These are phyloP conservation scores for Albizia julibrissin DNA, from an alignment of 306 rosid species.

Conservation along the genomic window DNA sequence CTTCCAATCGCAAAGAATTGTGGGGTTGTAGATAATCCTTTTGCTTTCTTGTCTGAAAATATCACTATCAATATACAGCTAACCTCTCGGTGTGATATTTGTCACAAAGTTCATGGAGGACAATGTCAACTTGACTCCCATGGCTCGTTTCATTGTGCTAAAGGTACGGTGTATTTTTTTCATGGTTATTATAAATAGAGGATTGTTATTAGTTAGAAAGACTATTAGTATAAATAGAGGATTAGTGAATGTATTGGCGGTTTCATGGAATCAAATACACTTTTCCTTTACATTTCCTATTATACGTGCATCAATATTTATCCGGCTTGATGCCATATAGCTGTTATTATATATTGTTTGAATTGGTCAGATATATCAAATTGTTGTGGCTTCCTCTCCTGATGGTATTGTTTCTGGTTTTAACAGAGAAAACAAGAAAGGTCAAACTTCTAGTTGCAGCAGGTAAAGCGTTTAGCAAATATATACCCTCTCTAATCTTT, in stretches of 20 bases:
- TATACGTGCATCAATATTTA: no score
- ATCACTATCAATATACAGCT: conserved; percentile 12
- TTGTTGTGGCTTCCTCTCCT: not conserved
- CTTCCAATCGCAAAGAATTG: conserved; percentile 14
- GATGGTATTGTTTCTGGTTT: not conserved
- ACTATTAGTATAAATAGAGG: no score
- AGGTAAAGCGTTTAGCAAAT: not conserved
- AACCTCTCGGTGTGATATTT: conserved; percentile 19
- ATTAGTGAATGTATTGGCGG: no score
- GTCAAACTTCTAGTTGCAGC: not conserved
- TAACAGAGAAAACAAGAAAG: not conserved
- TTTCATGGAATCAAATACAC: no score
- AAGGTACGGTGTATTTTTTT: conserved; percentile 1
- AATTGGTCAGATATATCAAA: not conserved
- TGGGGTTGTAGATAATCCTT: not conserved
- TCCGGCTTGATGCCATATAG: no score
- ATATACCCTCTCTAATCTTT: no score
- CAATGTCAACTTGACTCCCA: conserved; percentile 24
- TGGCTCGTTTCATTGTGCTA: conserved; percentile 20
- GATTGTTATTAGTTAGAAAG: no score
- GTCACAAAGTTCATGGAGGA: conserved; percentile 27
- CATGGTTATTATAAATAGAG: no score
- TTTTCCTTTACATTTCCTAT: no score
- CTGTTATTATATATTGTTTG: not conserved
- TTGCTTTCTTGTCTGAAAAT: not conserved